These are phyloP conservation scores for Kappamyces sp. DNA, from an alignment of 192 early-diverging fungal species.

Conservation along the genomic window DNA sequence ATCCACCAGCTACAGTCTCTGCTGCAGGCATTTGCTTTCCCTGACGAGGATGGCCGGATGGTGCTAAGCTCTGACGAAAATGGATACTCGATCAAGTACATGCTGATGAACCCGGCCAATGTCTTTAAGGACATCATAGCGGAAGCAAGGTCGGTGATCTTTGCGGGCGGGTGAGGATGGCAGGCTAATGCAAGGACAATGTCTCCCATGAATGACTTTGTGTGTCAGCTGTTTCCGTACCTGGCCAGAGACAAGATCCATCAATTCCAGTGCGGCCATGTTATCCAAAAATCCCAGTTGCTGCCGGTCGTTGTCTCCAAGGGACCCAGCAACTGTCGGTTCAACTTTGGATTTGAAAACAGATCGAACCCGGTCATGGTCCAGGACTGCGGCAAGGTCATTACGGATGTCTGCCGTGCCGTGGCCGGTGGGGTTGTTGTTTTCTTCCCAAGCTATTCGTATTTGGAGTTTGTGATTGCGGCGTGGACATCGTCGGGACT, in stretches of 20 bases:
- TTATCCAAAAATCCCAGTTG: constrained; percentile 73
- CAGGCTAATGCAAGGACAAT: constrained; percentile 49
- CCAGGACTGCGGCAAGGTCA: constrained; percentile 61
- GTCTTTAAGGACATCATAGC: constrained; percentile 68
- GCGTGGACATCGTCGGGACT: constrained; percentile 48
- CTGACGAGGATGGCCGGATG: constrained; percentile 67
- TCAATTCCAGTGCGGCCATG: constrained; percentile 77
- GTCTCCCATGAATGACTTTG: constrained; percentile 64
- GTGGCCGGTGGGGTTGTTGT: constrained; percentile 80
- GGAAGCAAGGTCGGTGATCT: constrained; percentile 73
- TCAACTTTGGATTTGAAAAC: constrained; percentile 67
- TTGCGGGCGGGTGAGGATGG: constrained; percentile 65
- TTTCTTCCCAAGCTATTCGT: constrained; percentile 80
- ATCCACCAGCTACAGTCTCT: no score
- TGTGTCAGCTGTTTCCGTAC: constrained; percentile 47
- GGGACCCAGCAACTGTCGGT: constrained; percentile 54
- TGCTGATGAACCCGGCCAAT: constrained; percentile 79
- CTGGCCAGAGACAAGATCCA: constrained; percentile 40
- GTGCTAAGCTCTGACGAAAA: constrained; percentile 31
- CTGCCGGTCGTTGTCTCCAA: constrained; percentile 54
- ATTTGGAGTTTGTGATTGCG: constrained; percentile 55
- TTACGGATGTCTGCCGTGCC: constrained; percentile 66
- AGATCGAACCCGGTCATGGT: constrained; percentile 44
- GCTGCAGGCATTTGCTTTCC: not conserved
- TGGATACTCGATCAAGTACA: constrained; percentile 61